Conservation (phyloP, 257 asterid genomes). For the Prunella vulgaris region DNA sequence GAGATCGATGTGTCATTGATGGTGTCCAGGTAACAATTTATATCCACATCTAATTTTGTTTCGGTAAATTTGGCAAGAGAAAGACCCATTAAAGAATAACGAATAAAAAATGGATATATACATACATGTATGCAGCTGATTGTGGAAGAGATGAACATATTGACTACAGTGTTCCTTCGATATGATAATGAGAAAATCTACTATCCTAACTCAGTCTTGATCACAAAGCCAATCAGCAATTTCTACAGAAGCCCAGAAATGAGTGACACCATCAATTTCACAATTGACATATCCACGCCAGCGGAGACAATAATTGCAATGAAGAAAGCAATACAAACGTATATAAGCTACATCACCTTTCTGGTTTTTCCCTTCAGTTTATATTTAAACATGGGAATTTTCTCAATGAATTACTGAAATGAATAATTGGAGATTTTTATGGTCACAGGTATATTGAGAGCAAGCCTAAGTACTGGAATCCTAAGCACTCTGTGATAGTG, state of each 20-base stretch:
- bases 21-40: slow-evolving; percentile 51
- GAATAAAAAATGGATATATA: not conserved
- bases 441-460: slow-evolving; percentile 54
- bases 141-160: slow-evolving; percentile 70
- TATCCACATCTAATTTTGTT: not conserved
- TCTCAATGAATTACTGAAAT: too few relatives aligned
- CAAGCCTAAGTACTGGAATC: slow-evolving; percentile 62
- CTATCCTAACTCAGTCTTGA: slow-evolving; percentile 51
- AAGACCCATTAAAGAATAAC: too few relatives aligned
- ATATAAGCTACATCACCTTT: not conserved
- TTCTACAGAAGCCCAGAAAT: slow-evolving; percentile 71
- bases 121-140: slow-evolving; percentile 35
- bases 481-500: slow-evolving; percentile 48
- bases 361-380: too few relatives aligned
- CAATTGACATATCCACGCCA: slow-evolving; percentile 44
- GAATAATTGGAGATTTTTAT: too few relatives aligned
- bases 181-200: slow-evolving; percentile 59
- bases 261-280: slow-evolving; percentile 44
- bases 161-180: slow-evolving; percentile 58
- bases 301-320: slow-evolving; percentile 48
- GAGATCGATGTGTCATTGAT: slow-evolving; percentile 64
- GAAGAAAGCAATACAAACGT: slow-evolving; percentile 54
- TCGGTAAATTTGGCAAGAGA: too few relatives aligned
- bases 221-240: slow-evolving; percentile 57
- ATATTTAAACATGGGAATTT: too few relatives aligned